Base-by-base conservation (phyloP, 164 flowering plant genomes). In the Stephania yunnanensis region DNA sequence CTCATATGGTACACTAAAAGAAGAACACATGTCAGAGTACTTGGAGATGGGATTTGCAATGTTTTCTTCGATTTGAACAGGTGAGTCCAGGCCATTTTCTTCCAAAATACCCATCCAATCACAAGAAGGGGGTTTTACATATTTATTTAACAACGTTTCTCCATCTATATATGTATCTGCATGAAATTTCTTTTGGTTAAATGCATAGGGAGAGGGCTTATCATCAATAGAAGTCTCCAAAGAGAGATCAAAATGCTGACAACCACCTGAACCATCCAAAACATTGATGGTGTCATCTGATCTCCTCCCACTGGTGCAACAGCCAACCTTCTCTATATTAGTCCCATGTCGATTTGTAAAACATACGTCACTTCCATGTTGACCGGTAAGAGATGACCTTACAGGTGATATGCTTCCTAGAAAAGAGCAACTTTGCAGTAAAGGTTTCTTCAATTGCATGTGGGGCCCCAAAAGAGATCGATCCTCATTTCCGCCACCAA, bases 391-490 rank as follows among this genome's bases (percentile, higher is more conserved):
- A 12, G 78, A 52, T 67, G 69, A 22, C 42, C 72, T 67, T 10
- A 78, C 84, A 70, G 68, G 66, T 53, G 81, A 73, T 68, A 76
- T 65, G 68, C 74, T 78, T 80, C 69, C 79, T 42, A 64, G 69
- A 46, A 71, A 81, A 44, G 85, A 85, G 85, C 88, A 85, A 69
- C 81, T 78, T 36, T 53, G 79, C 68, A 86, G 78, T 36, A 80
- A 74, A 61, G 86, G 84, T 74, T 80, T 83, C 46, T 73, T 71
- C 15, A 70, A 58, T 64, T 70, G 66, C 75, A 74, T 76, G 46
- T 61, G 29, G 36, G 48, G 48, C 30, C 67, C 64, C 73, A 77
- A 75, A 64, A 36, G 48, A 71, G 66, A 77, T 61, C 70, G 66
- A 68, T 68, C 50, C 65, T 74, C 78, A 78, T 79, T 71, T 48